Conservation (phyloP, 805 yeast species). For the Starmerella potacharoeniae region DNA sequence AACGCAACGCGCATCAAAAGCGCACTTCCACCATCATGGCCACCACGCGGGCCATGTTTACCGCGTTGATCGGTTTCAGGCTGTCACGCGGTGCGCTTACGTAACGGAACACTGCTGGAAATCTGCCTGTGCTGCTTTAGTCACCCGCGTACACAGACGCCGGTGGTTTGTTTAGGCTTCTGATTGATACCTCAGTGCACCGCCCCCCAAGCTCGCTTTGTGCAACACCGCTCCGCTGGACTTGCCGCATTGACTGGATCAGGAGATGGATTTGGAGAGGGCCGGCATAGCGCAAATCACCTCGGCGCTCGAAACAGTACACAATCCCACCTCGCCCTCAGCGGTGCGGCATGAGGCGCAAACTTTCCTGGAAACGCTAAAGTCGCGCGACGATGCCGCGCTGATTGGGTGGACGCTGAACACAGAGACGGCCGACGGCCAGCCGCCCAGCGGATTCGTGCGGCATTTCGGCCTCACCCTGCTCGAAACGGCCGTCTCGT, state of each 20-base stretch:
- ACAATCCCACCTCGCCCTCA: conserved; percentile 27
- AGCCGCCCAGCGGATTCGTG: conserved; percentile 44
- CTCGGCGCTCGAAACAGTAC: conserved; percentile 50
- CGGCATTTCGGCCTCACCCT: conserved; percentile 84
- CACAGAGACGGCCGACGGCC: conserved; percentile 8
- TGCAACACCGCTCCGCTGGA: not conserved
- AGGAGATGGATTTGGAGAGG: conserved; percentile 2
- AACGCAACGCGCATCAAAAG: no score
- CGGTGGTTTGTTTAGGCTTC: not conserved
- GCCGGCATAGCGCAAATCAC: conserved; percentile 35
- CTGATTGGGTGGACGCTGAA: conserved; percentile 76
- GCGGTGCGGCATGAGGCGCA: conserved; percentile 43
- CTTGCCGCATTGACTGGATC: not conserved
- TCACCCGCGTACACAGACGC: not conserved
- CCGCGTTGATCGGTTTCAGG: not conserved
- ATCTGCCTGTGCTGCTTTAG: not conserved
- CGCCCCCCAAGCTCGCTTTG: not conserved
- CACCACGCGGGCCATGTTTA: no score
- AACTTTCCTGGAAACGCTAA: conserved; percentile 61
- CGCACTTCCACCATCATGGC: no score
- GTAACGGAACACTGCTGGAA: not conserved
- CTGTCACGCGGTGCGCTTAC: not conserved
- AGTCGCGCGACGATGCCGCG: conserved; percentile 72
- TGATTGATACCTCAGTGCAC: not conserved
- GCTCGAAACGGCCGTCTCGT: conserved; percentile 58